Evolutionary conservation across 1,139 yeast species (phyloP), one percentile per base, ranked within the genome.

Genomic region (Candida sojae): DNA sequence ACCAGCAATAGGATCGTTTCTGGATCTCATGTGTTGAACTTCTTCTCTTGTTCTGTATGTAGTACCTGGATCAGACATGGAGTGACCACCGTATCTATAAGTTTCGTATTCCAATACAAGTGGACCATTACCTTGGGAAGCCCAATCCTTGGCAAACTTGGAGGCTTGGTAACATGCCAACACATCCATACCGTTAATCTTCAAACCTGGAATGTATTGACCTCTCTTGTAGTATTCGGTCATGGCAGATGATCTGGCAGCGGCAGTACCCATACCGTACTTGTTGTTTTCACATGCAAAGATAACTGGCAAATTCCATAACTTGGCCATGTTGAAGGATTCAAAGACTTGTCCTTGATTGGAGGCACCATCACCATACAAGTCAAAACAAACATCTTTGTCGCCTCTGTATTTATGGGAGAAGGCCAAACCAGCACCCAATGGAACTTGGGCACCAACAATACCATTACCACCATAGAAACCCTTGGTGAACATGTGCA

Each of bases 21-120:
- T 87, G 43, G 97, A 90, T 81, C 99, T 88, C 97, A 93, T 92
- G 80, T 93, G 95, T 77, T 92, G 98, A 61, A 93, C 96, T 80
- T 93, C 99, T 78, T 93, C 99, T 80, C 99, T 91, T 68, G 99
- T 93, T 83, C 98, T 86, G 85, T 93, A 93, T 58, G 98, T 92
- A 71, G 98, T 93, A 82, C 98, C 98, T 64, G 98, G 98, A 75
- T 93, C 98, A 59, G 97, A 92, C 98, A 93, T 93, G 61, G 99
- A 93, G 83, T 93, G 99, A 70, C 99, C 99, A 79, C 99, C 98
- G 72, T 93, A 93, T 82, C 99, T 87, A 79, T 93, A 93, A 60
- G 99, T 93, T 79, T 92, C 97, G 74, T 88, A 93, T 79, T 93
- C 99, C 62, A 93, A 69, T 49, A 93, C 97, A 61, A 93, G 76